A percentile compares a stretch with the other conserved stretches of the same genome.
phyloP scores from a whole-genome alignment of 768 basidiomycete genomes.

The Rhodosporidiobolus odoratus region DNA sequence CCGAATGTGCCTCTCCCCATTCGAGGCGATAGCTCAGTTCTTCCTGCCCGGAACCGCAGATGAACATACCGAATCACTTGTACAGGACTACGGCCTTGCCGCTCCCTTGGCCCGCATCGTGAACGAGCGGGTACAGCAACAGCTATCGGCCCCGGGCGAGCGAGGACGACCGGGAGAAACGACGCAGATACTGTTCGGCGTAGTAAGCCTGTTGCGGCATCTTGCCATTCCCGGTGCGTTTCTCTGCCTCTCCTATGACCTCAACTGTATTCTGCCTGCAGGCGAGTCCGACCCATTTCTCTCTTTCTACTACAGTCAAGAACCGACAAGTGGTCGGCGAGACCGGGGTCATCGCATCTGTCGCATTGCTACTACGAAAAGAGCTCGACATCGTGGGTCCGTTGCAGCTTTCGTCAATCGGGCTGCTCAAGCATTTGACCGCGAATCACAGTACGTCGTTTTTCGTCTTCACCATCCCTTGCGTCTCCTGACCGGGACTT shows the following conservation, averaged over 20 bases:
- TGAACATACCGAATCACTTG: conserved; percentile 50
- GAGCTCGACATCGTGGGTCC: conserved; percentile 74
- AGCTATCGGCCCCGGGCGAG: conserved; percentile 41
- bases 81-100: conserved; percentile 55
- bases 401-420: conserved; percentile 80
- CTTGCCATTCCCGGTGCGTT: conserved; percentile 53
- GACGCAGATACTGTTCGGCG: conserved; percentile 72
- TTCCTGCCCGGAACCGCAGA: conserved; percentile 29
- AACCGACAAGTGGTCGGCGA: conserved; percentile 61
- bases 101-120: conserved; percentile 62
- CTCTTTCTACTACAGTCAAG: conserved; percentile 49
- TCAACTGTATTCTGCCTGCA: too few relatives aligned
- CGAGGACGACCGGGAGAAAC: conserved; percentile 30
- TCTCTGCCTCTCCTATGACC: not conserved
- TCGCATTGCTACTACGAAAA: conserved; percentile 65
- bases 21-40: not conserved
- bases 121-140: conserved; percentile 57
- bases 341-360: conserved; percentile 59
- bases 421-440: conserved; percentile 82
- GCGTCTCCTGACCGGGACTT: not conserved
- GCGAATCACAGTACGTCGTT: conserved; percentile 57
- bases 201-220: conserved; percentile 79
- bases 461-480: not conserved
- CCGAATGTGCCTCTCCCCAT: not conserved
- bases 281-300: not conserved